Evolutionary conservation across 768 basidiomycete genomes (phyloP), one percentile per base, ranked within the genome.

Genomic region (Pisolithus tinctorius): DNA sequence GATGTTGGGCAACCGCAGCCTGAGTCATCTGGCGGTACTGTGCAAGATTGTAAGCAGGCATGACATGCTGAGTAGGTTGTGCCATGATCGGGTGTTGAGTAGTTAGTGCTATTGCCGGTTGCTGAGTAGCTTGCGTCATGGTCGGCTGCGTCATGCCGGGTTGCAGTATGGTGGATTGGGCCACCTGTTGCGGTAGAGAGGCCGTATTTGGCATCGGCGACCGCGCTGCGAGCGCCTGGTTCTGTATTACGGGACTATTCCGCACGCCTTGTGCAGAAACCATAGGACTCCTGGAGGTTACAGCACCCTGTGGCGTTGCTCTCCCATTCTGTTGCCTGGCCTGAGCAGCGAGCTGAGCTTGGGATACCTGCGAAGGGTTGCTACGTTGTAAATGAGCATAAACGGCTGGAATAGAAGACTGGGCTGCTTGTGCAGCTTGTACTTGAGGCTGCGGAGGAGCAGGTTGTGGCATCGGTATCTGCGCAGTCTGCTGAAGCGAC

Each of bases 161-260:
- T 30, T 53, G 38, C 30, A 50, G 3, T n/a, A 46, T 46, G n/a
- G 31, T 6, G 13, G 49, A 49, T 49, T 67, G 68, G 25, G 34
- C 20, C 48, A 65, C 57, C 45, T 65, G 66, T 20, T 45, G 27
- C 16, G 61, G 53, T 40, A 69, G 30, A 17, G 65, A 60, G 2
- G 48, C 42, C 13, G 56, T 43, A 38, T 60, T 67, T 53, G 55
- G 57, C 50, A 49, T 68, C 54, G 23, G 34, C 38, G 55, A 56
- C 23, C 55, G 36, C 34, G 54, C 40, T 20, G 46, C 29, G 13
- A 51, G 54, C 13, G 63, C 58, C 47, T 70, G 71, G 26, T 64
- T 69, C 27, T 61, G 51, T 10, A 69, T 62, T 54, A 69, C 57
- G 0, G 76, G 76, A 48, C 74, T 75, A 40, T 54, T 64, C 10